Evolutionary conservation across 345 rosid genomes (phyloP).

Genomic region (Limnanthes douglasii): DNA sequence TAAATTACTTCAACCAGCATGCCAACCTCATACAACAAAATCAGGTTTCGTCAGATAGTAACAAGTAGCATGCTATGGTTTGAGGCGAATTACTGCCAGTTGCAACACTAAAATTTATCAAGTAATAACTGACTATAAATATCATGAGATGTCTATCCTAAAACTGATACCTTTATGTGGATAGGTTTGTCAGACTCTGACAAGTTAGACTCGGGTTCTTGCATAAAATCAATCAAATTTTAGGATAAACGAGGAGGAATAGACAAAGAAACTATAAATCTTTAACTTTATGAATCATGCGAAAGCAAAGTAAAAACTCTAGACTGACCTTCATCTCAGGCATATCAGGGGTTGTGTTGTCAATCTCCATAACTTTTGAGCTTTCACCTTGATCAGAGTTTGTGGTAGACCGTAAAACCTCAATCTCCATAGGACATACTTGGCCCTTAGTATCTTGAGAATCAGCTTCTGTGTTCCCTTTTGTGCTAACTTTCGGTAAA

Average conservation of each 20-base stretch:
- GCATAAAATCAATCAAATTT: conserved; percentile 8
- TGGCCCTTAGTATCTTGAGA: conserved; percentile 16
- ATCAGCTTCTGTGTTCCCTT: conserved; percentile 22
- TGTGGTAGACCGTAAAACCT: conserved; percentile 25
- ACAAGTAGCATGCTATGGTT: too few relatives aligned
- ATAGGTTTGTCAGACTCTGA: too few relatives aligned
- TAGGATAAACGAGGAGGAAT: too few relatives aligned
- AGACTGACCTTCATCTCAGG: conserved; percentile 38
- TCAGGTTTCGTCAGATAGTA: too few relatives aligned
- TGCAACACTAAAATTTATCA: too few relatives aligned
- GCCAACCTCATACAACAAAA: too few relatives aligned
- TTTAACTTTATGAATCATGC: not conserved
- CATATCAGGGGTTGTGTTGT: conserved; percentile 19
- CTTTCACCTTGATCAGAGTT: conserved; percentile 33
- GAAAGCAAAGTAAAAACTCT: not conserved
- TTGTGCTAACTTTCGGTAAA: conserved; percentile 36
- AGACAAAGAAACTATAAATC: conserved; percentile 2
- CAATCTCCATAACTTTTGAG: conserved; percentile 29
- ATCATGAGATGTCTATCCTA: too few relatives aligned
- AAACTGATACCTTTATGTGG: too few relatives aligned
- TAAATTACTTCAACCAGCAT: too few relatives aligned
- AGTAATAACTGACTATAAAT: too few relatives aligned
- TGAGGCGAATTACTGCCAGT: too few relatives aligned
- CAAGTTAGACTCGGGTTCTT: conserved; percentile 22
- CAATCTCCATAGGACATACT: too few relatives aligned